A percentile compares a stretch with the other conserved stretches of the same genome.
Conservation (phyloP, 129 eudicot species). For the Deinandra increscens region DNA sequence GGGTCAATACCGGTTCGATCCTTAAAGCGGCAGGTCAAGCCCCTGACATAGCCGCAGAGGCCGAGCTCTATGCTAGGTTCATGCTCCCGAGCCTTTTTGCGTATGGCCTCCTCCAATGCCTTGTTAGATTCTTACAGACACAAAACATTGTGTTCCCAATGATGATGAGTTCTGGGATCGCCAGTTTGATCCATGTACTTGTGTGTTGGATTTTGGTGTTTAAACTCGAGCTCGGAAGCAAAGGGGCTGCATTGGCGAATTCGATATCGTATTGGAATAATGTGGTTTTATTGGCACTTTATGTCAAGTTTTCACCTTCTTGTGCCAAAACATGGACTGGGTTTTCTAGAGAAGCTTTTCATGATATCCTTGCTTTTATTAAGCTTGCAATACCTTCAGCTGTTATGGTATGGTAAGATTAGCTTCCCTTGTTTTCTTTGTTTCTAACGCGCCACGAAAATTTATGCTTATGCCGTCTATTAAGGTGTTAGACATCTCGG, state of each 20-base stretch:
- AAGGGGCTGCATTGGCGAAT: conserved; percentile 75
- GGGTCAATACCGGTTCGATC: conserved; percentile 68
- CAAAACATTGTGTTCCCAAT: conserved; percentile 73
- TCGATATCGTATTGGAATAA: conserved; percentile 69
- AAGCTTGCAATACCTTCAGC: conserved; percentile 80
- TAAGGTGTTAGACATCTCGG: neutral
- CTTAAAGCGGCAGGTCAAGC: conserved; percentile 61
- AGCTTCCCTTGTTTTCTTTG: neutral
- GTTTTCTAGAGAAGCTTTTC: conserved; percentile 57
- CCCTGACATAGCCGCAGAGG: conserved; percentile 55
- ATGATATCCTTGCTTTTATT: conserved; percentile 41
- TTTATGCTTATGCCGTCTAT: too few relatives aligned
- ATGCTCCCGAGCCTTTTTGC: conserved; percentile 76
- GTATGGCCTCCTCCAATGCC: conserved; percentile 63
- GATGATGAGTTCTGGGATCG: conserved; percentile 61
- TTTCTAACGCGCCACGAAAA: neutral
- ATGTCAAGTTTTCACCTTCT: conserved; percentile 61
- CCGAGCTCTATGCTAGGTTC: conserved; percentile 55
- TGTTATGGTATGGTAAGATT: conserved; percentile 71
- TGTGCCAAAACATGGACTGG: conserved; percentile 79
- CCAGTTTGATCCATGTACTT: conserved; percentile 49
- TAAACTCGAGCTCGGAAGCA: conserved; percentile 66
- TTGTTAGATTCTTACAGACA: conserved; percentile 63
- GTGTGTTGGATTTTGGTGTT: conserved; percentile 71
- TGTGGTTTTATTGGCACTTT: conserved; percentile 47